These are phyloP conservation scores for Furcasterigmium furcatum DNA, from an alignment of 2,329 filamentous ascomycete species.

Conservation along the genomic window DNA sequence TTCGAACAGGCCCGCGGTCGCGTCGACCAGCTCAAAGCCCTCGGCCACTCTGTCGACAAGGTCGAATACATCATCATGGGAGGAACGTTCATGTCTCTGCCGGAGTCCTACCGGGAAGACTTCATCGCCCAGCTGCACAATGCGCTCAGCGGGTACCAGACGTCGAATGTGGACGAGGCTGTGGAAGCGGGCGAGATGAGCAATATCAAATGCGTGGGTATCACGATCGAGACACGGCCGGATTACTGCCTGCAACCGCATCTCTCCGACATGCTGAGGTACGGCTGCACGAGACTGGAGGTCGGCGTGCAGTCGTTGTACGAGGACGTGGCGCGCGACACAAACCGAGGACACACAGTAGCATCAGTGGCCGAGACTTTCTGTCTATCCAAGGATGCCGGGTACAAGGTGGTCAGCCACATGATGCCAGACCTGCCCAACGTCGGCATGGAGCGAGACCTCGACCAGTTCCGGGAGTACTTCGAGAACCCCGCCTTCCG, in stretches of 20 bases:
- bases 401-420: constrained; percentile 98
- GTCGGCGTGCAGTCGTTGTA: constrained; percentile 96
- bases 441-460: constrained; percentile 95
- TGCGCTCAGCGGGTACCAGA: constrained; percentile 92
- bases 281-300: constrained; percentile 92
- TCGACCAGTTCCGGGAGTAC: constrained; percentile 96
- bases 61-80: constrained; percentile 99
- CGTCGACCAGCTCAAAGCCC: constrained; percentile 92
- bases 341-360: constrained; percentile 94
- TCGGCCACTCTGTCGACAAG: constrained; percentile 97
- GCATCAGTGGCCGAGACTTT: constrained; percentile 95
- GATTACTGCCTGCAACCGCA: constrained; percentile 98
- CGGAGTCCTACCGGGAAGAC: constrained; percentile 82
- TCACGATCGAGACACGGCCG: constrained; percentile 95
- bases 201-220: constrained; percentile 95
- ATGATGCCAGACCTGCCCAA: constrained; percentile 99
- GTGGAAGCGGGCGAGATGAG: constrained; percentile 94
- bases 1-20: constrained; percentile 95
- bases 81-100: constrained; percentile 96
- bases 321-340: constrained; percentile 97
- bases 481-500: constrained; percentile 96
- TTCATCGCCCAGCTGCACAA: constrained; percentile 98
- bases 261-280: constrained; percentile 92
- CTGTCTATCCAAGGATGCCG: constrained; percentile 93
- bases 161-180: constrained; percentile 90